Evolutionary conservation across 2,329 filamentous ascomycete genomes (phyloP).

Genomic region (Pseudocercospora cruenta): DNA sequence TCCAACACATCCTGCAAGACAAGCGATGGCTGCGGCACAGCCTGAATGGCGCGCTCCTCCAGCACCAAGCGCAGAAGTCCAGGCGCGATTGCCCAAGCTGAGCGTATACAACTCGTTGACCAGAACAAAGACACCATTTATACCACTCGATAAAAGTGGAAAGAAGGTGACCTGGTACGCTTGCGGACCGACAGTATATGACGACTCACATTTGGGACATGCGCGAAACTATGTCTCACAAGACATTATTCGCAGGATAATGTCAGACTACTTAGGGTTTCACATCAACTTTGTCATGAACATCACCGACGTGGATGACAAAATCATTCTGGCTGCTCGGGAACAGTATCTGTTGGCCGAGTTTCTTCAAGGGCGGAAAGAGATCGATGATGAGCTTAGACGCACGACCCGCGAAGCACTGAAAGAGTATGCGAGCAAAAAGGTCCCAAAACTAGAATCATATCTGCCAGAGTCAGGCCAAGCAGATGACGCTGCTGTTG

Average conservation of each 20-base stretch:
- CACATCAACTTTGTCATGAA: constrained; percentile 89
- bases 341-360: constrained; percentile 77
- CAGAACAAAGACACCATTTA: constrained; percentile 72
- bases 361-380: constrained; percentile 60
- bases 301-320: constrained; percentile 76
- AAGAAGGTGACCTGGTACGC: constrained; percentile 82
- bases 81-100: constrained; percentile 56
- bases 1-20: constrained; percentile 5
- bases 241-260: constrained; percentile 81
- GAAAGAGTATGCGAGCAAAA: constrained; percentile 63
- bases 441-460: constrained; percentile 24
- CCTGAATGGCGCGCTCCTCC: constrained; percentile 41
- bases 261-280: constrained; percentile 82
- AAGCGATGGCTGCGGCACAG: constrained; percentile 26
- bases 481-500: constrained; percentile 1
- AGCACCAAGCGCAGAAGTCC: constrained; percentile 37
- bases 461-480: not conserved
- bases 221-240: constrained; percentile 89
- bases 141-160: constrained; percentile 69
- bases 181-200: constrained; percentile 81
- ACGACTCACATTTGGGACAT: constrained; percentile 80
- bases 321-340: constrained; percentile 68
- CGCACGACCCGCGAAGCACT: constrained; percentile 57
- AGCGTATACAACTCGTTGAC: constrained; percentile 82
- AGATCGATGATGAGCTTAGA: constrained; percentile 51